Percentiles rank a stretch among this genome's conserved stretches.
Evolutionary conservation across 352 stramenopile genomes (phyloP).

Genomic region (Globisporangium heterothallicum): DNA sequence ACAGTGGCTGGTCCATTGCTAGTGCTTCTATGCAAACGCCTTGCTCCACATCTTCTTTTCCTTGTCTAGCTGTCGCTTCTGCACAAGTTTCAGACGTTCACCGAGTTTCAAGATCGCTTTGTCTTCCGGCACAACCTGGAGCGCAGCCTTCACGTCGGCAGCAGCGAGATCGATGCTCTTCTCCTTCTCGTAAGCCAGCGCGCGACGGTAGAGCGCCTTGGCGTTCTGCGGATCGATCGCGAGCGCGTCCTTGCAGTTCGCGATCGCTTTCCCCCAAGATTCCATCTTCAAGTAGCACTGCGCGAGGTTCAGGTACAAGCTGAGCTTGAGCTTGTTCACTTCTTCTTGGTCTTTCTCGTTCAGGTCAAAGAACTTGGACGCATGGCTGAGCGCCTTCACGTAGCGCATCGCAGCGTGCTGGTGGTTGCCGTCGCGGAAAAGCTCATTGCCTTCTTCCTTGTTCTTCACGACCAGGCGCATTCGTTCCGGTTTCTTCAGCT

Average conservation of each 20-base stretch:
- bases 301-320: slow-evolving; percentile 89
- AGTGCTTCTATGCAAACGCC: slow-evolving; percentile 50
- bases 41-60: slow-evolving; percentile 90
- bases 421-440: slow-evolving; percentile 91
- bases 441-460: slow-evolving; percentile 93
- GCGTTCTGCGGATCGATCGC: slow-evolving; percentile 62
- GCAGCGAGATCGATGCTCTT: slow-evolving; percentile 78
- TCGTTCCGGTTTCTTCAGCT: slow-evolving; percentile 90
- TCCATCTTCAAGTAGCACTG: slow-evolving; percentile 94
- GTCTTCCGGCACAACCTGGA: slow-evolving; percentile 62
- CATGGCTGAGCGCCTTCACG: slow-evolving; percentile 87
- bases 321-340: slow-evolving; percentile 87
- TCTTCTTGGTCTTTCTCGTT: slow-evolving; percentile 73
- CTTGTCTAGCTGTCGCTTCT: slow-evolving; percentile 79
- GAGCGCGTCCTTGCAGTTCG: slow-evolving; percentile 85
- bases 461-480: slow-evolving; percentile 94
- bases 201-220: slow-evolving; percentile 87
- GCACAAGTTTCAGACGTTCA: slow-evolving; percentile 57
- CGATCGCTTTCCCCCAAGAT: slow-evolving; percentile 73
- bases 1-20: neutral
- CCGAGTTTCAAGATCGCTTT: slow-evolving; percentile 72
- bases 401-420: slow-evolving; percentile 86
- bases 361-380: slow-evolving; percentile 92
- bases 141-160: slow-evolving; percentile 51
- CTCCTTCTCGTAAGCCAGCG: slow-evolving; percentile 82